These are phyloP conservation scores for Filobasidium floriforme DNA, from an alignment of 768 basidiomycete genomes.

Conservation along the genomic window DNA sequence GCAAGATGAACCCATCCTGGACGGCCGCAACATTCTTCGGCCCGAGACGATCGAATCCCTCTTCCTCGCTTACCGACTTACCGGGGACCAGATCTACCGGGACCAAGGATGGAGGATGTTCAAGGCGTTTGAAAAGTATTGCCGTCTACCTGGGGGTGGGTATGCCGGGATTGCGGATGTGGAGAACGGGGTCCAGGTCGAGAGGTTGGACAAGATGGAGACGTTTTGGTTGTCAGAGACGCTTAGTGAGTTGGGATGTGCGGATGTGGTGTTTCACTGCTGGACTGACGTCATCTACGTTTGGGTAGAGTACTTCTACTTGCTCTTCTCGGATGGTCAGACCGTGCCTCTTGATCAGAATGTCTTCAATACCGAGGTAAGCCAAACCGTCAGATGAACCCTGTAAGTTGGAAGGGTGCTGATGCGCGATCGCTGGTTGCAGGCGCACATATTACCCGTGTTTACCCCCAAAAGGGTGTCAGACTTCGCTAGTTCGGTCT, in stretches of 20 bases:
- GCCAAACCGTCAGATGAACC: too few species aligned
- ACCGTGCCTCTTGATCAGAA: constrained; percentile 70
- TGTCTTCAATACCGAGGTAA: constrained; percentile 87
- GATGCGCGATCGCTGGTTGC: not conserved
- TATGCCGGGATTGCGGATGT: constrained; percentile 80
- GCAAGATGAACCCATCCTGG: constrained; percentile 48
- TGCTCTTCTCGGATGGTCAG: constrained; percentile 68
- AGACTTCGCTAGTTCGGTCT: constrained; percentile 26
- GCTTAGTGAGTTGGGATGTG: constrained; percentile 18
- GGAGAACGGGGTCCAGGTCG: constrained; percentile 58
- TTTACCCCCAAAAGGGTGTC: constrained; percentile 52
- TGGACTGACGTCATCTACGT: not conserved
- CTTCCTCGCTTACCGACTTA: constrained; percentile 82
- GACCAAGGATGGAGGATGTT: constrained; percentile 83
- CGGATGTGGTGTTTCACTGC: not conserved
- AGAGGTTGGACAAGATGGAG: constrained; percentile 84
- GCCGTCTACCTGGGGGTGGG: constrained; percentile 67
- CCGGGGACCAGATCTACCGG: constrained; percentile 72
- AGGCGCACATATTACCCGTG: constrained; percentile 67
- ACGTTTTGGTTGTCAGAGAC: constrained; percentile 66
- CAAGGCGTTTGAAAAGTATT: constrained; percentile 76
- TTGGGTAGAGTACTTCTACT: constrained; percentile 63
- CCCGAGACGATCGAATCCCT: constrained; percentile 93
- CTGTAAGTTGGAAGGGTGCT: too few species aligned
- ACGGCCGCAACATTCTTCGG: constrained; percentile 89